phyloP scores from a whole-genome alignment of 768 basidiomycete genomes.

The Rhizopogon sp. region DNA sequence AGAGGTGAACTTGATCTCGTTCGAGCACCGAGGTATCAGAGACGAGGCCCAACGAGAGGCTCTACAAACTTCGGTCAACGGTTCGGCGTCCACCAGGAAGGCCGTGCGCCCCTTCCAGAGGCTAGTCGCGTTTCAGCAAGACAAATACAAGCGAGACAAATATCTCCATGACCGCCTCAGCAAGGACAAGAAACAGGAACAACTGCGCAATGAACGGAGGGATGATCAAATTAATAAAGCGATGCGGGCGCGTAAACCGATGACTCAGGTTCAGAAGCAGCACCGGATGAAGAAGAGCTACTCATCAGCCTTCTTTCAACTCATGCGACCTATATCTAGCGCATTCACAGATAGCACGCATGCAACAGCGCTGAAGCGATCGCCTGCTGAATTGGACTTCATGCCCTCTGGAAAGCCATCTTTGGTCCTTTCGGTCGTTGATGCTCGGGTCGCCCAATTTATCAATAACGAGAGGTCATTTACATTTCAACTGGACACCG shows the following conservation, averaged over 20 bases:
- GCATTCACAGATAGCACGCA: conserved; percentile 68
- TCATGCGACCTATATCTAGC: conserved; percentile 87
- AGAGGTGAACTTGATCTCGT: conserved; percentile 54
- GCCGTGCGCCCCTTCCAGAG: conserved; percentile 60
- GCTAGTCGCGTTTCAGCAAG: conserved; percentile 61
- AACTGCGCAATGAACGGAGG: conserved; percentile 63
- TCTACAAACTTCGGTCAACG: conserved; percentile 34
- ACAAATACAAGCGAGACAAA: conserved; percentile 79
- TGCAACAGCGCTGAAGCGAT: conserved; percentile 41
- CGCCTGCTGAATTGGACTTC: conserved; percentile 75
- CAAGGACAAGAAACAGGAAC: conserved; percentile 75
- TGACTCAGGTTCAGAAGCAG: conserved; percentile 56
- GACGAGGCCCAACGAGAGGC: conserved; percentile 74
- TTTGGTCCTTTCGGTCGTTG: conserved; percentile 68
- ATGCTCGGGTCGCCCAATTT: conserved; percentile 64
- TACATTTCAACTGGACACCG: conserved; percentile 78
- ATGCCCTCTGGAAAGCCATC: conserved; percentile 66
- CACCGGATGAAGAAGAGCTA: conserved; percentile 88
- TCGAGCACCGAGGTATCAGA: conserved; percentile 68
- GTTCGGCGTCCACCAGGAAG: conserved; percentile 47
- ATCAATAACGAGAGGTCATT: conserved; percentile 81
- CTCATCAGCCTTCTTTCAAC: conserved; percentile 72
- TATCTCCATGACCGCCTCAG: conserved; percentile 61
- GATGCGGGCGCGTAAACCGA: conserved; percentile 54
- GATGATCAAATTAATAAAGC: conserved; percentile 74